Percentiles rank a stretch among this genome's conserved stretches.
phyloP scores from a whole-genome alignment of 768 basidiomycete species.

The Boletus huronensis region DNA sequence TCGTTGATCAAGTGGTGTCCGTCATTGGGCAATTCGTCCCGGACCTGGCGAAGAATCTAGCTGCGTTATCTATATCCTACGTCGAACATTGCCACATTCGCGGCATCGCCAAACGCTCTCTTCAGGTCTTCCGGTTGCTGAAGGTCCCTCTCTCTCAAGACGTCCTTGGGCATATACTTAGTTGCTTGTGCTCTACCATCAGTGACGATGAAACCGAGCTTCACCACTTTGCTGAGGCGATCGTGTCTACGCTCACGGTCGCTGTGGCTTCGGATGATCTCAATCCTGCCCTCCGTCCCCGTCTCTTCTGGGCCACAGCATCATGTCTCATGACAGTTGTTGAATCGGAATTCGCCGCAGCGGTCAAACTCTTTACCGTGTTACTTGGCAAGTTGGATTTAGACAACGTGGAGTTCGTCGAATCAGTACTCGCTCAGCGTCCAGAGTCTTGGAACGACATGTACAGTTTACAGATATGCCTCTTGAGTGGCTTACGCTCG shows the following conservation, averaged over 20 bases:
- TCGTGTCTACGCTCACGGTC: slow-evolving; percentile 70
- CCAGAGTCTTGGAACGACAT: slow-evolving; percentile 70
- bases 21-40: slow-evolving; percentile 70
- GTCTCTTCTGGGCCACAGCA: slow-evolving; percentile 82
- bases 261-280: slow-evolving; percentile 55
- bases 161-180: slow-evolving; percentile 76
- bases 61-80: slow-evolving; percentile 76
- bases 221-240: slow-evolving; percentile 79
- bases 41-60: slow-evolving; percentile 71
- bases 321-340: slow-evolving; percentile 82
- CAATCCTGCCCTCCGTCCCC: slow-evolving; percentile 63
- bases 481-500: slow-evolving; percentile 79
- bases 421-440: slow-evolving; percentile 63
- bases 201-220: slow-evolving; percentile 73
- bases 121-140: slow-evolving; percentile 85
- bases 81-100: slow-evolving; percentile 86
- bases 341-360: slow-evolving; percentile 73
- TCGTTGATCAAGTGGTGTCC: slow-evolving; percentile 63
- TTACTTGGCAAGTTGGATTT: slow-evolving; percentile 70
- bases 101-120: slow-evolving; percentile 79
- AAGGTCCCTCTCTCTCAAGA: slow-evolving; percentile 65
- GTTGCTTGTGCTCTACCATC: slow-evolving; percentile 80
- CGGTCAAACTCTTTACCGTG: slow-evolving; percentile 58
- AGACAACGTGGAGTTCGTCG: slow-evolving; percentile 60
- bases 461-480: slow-evolving; percentile 61